Conservation (phyloP, 257 asterid genomes). For the Henckelia pumila region DNA sequence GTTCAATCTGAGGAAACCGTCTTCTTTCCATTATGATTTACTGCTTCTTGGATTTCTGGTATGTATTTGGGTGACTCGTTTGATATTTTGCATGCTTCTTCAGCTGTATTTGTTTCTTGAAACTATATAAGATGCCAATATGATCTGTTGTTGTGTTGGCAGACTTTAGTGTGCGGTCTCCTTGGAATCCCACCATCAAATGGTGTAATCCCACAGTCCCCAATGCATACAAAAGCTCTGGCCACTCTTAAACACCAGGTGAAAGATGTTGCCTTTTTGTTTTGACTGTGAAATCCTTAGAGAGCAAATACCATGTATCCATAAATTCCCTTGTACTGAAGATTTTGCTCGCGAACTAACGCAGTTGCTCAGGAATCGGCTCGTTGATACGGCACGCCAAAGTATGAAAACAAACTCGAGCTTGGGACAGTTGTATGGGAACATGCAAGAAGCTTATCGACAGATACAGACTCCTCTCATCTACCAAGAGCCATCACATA, state of each 20-base stretch:
- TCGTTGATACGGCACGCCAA: constrained; percentile 62
- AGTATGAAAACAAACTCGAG: constrained; percentile 69
- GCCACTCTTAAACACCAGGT: constrained; percentile 97
- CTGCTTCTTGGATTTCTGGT: constrained; percentile 85
- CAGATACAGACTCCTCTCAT: constrained; percentile 88
- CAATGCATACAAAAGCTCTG: constrained; percentile 85
- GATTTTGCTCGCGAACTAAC: constrained; percentile 11
- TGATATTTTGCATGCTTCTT: neutral
- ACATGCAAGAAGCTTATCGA: constrained; percentile 84
- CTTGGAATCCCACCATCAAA: constrained; percentile 88
- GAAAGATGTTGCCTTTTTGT: constrained; percentile 2
- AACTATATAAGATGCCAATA: neutral
- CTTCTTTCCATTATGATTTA: constrained; percentile 80
- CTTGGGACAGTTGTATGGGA: constrained; percentile 76
- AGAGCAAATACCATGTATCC: neutral
- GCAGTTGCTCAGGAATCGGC: constrained; percentile 74
- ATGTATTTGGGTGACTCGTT: constrained; percentile 11
- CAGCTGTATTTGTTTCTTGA: neutral
- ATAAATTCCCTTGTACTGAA: neutral
- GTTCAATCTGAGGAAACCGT: constrained; percentile 78
- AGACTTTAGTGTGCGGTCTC: constrained; percentile 86
- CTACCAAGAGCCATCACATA: constrained; percentile 60
- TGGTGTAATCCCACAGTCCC: constrained; percentile 92
- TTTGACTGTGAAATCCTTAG: neutral
- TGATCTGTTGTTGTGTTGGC: constrained; percentile 15